Conservation (phyloP, 2,329 filamentous ascomycete genomes). For the Geoglossum cookeanum region DNA sequence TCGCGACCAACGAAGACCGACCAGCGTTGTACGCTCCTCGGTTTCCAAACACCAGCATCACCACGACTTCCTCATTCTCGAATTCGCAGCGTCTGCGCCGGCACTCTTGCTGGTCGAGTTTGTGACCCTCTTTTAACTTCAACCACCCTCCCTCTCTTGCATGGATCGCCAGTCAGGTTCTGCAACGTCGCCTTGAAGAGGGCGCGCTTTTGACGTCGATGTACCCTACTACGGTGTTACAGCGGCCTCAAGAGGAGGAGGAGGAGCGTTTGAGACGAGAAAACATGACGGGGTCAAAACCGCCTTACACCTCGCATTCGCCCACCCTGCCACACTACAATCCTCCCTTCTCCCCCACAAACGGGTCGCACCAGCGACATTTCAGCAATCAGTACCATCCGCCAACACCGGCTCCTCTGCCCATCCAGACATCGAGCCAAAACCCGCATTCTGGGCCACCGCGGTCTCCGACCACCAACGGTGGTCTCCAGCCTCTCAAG, state of each 20-base stretch:
- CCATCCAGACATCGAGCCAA: background rate
- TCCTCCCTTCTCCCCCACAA: background rate
- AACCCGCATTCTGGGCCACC: background rate
- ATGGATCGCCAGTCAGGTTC: background rate
- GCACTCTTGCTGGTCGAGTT: background rate
- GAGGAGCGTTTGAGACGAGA: conserved; percentile 3
- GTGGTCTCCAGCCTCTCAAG: background rate
- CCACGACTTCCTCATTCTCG: background rate
- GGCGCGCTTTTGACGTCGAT: background rate
- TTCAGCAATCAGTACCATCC: conserved; percentile 3
- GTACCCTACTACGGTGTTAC: conserved; percentile 1
- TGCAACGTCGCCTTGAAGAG: conserved; percentile 1
- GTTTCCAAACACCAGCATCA: background rate
- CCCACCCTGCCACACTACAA: background rate
- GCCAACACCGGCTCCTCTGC: conserved; percentile 2
- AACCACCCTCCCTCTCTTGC: background rate
- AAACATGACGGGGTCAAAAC: conserved; percentile 4
- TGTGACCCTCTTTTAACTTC: background rate
- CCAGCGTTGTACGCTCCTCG: background rate
- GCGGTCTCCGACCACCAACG: conserved; percentile 3
- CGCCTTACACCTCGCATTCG: conserved; percentile 4
- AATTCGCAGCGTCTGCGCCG: background rate
- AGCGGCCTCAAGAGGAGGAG: conserved; percentile 4
- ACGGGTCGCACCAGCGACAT: conserved; percentile 1
- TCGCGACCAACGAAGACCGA: background rate